Evolutionary conservation across 257 asterid species (phyloP).

Genomic region (Solanum appendiculatum): DNA sequence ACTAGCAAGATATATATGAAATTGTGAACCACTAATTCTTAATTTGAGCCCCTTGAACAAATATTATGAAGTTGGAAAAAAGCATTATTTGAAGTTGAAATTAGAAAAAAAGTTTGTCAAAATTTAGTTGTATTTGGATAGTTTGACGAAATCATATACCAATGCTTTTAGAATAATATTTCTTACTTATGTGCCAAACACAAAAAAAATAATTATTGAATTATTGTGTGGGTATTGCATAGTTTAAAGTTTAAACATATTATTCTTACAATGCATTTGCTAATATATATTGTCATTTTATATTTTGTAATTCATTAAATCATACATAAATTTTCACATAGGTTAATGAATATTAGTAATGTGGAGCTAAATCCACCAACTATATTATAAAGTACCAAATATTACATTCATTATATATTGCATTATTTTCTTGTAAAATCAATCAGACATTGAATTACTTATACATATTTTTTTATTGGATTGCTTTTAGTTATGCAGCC

Average conservation of each 20-base stretch:
- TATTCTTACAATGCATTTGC: background rate
- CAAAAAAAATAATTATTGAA: background rate
- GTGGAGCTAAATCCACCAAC: background rate
- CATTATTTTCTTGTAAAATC: too few relatives aligned
- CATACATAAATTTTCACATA: background rate
- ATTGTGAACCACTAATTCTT: background rate
- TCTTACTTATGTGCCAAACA: background rate
- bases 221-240: background rate
- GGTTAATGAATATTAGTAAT: background rate
- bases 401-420: too few relatives aligned
- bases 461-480: too few relatives aligned
- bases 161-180: too few relatives aligned
- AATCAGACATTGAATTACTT: too few relatives aligned
- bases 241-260: background rate
- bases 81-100: background rate
- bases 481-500: background rate
- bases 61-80: background rate
- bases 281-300: background rate
- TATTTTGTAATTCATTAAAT: background rate
- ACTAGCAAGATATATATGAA: background rate
- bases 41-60: background rate
- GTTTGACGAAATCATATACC: background rate
- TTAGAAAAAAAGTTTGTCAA: background rate
- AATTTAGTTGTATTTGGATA: background rate
- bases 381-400: background rate